Conservation (phyloP, 495 filamentous ascomycete species). For the Aspergillus carlsbadensis region DNA sequence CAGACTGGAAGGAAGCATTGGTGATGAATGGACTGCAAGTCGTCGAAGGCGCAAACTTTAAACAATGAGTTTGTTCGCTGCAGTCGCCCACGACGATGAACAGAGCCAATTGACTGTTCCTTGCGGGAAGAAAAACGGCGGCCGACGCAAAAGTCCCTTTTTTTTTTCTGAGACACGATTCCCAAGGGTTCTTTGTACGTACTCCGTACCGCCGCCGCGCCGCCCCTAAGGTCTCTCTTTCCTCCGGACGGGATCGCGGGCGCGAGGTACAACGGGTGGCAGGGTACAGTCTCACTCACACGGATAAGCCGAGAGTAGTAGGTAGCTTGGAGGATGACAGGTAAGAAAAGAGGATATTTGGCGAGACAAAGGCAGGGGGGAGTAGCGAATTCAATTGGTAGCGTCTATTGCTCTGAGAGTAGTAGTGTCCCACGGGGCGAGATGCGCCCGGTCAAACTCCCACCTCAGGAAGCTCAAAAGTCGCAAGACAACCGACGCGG, state of each 20-base stretch:
- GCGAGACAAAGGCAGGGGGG: conserved; percentile 4
- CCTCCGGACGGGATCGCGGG: conserved; percentile 10
- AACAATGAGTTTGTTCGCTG: conserved; percentile 43
- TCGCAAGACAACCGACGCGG: conserved; percentile 21
- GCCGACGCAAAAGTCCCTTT: conserved; percentile 25
- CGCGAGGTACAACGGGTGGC: conserved; percentile 7
- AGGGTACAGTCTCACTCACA: conserved; percentile 14
- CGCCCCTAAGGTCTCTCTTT: conserved; percentile 14
- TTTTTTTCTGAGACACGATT: conserved; percentile 20
- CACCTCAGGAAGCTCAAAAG: conserved; percentile 13
- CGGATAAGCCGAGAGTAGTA: neutral
- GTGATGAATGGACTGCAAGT: conserved; percentile 7
- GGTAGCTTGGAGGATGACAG: neutral
- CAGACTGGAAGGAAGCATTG: conserved; percentile 5
- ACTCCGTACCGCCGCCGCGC: too few relatives aligned
- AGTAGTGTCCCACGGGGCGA: conserved; percentile 20
- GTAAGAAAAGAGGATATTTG: neutral
- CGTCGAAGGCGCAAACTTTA: conserved; percentile 18
- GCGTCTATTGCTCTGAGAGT: conserved; percentile 6
- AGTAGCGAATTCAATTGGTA: conserved; percentile 16
- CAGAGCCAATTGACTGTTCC: conserved; percentile 24
- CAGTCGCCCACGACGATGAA: conserved; percentile 23
- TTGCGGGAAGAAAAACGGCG: conserved; percentile 22
- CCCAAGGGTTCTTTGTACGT: conserved; percentile 11
- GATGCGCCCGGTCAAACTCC: conserved; percentile 18